Percentiles rank a stretch among this genome's conserved stretches.
Evolutionary conservation across 2,329 filamentous ascomycete species (phyloP).

Genomic region (Exserohilum turcica): DNA sequence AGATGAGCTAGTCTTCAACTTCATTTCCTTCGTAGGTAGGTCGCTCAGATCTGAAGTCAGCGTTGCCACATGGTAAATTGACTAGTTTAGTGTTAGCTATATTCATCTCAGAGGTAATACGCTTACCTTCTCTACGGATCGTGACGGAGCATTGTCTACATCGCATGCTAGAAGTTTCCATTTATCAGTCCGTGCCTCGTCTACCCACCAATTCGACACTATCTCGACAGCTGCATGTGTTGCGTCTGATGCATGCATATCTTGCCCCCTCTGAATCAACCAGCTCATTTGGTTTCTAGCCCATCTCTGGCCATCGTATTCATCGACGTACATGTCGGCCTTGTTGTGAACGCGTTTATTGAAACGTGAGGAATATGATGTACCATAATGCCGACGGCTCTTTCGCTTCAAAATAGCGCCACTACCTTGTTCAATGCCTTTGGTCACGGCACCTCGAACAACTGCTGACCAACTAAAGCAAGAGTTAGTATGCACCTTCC

Average conservation of each 20-base stretch:
- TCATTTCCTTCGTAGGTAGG: conserved; percentile 12
- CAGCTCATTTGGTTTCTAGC: conserved; percentile 17
- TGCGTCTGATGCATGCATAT: conserved; percentile 5
- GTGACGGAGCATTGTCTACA: neutral
- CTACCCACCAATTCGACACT: neutral
- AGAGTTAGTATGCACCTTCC: neutral
- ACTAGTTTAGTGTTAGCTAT: conserved; percentile 1
- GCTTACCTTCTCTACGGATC: neutral
- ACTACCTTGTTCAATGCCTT: conserved; percentile 26
- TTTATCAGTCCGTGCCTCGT: accelerated
- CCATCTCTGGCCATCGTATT: neutral
- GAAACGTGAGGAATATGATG: neutral
- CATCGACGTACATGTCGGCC: conserved; percentile 9
- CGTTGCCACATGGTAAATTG: conserved; percentile 11
- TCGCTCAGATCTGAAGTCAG: conserved; percentile 15
- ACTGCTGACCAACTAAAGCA: conserved; percentile 33
- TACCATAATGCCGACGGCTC: conserved; percentile 32
- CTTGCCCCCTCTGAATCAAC: conserved; percentile 24
- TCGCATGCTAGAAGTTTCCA: conserved; percentile 2
- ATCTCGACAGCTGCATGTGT: conserved; percentile 15
- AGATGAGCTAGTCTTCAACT: accelerated
- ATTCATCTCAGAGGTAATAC: no score
- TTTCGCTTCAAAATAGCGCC: conserved; percentile 21
- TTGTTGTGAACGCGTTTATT: conserved; percentile 2
- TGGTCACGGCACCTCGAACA: conserved; percentile 28